Evolutionary conservation across 1,284 basidiomycete genomes (phyloP).

Genomic region (Cryptococcus hybrid): DNA sequence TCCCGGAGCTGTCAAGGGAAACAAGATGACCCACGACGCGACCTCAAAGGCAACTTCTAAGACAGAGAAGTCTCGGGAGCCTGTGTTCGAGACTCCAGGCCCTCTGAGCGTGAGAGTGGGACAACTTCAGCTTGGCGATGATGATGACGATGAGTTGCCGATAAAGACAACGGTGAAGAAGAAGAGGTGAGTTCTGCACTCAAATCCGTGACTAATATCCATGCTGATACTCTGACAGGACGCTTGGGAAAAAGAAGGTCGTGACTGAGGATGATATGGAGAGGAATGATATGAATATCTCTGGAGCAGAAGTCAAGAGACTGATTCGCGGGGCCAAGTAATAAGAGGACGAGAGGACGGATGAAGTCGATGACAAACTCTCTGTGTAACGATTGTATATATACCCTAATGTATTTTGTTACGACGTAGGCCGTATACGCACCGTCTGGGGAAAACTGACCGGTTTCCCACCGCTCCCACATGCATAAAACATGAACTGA

Average conservation of each 20-base stretch:
- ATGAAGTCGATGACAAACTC: no score
- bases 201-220: background rate
- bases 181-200: slow-evolving; percentile 48
- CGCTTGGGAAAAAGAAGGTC: slow-evolving; percentile 52
- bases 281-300: slow-evolving; percentile 23
- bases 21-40: no score
- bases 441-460: no score
- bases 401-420: no score
- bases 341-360: no score
- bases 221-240: slow-evolving; percentile 28
- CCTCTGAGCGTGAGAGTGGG: slow-evolving; percentile 28
- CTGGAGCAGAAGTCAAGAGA: slow-evolving; percentile 37
- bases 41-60: background rate
- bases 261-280: slow-evolving; percentile 55
- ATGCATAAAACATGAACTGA: no score
- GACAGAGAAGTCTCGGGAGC: background rate
- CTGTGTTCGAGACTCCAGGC: slow-evolving; percentile 2
- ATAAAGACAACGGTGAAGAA: slow-evolving; percentile 52
- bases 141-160: slow-evolving; percentile 22
- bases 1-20: no score
- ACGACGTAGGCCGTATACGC: no score
- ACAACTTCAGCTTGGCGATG: slow-evolving; percentile 15
- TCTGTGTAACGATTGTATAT: no score
- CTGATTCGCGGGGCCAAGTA: slow-evolving; percentile 19
- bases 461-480: no score